Percentiles rank a stretch among this genome's conserved stretches.
Conservation (phyloP, 2,329 filamentous ascomycete species). For the Nemania sp. region DNA sequence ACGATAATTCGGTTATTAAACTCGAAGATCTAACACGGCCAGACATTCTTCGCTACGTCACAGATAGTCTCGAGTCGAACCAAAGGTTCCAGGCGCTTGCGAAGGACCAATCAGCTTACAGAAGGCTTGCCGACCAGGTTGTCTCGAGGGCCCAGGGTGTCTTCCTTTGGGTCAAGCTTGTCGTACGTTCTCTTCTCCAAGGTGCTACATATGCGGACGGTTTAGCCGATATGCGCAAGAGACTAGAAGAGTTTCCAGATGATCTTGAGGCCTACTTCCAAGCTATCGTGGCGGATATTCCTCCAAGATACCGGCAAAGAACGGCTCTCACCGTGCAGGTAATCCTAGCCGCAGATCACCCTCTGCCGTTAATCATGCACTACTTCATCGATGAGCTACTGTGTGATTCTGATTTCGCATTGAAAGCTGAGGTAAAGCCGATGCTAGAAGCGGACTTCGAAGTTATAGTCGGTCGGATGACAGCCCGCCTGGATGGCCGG, state of each 20-base stretch:
- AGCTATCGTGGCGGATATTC: background rate
- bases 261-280: constrained; percentile 37
- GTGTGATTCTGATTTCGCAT: background rate
- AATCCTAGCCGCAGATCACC: background rate
- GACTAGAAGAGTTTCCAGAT: constrained; percentile 34
- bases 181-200: constrained; percentile 41
- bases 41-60: constrained; percentile 13
- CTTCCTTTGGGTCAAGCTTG: constrained; percentile 50
- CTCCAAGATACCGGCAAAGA: background rate
- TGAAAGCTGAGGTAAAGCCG: background rate
- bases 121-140: constrained; percentile 36
- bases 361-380: background rate
- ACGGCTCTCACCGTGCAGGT: background rate
- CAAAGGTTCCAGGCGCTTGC: constrained; percentile 7
- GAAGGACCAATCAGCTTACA: background rate
- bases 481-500: background rate
- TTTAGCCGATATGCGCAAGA: constrained; percentile 1
- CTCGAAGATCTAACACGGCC: constrained; percentile 12
- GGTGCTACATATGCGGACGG: constrained; percentile 40
- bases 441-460: background rate
- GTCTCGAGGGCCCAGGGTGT: constrained; percentile 45
- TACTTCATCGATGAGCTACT: constrained; percentile 4
- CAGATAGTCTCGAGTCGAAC: background rate
- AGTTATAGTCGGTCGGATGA: background rate
- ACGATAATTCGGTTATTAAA: background rate